These are phyloP conservation scores for Grammothele lineata DNA, from an alignment of 768 basidiomycete species.

Conservation along the genomic window DNA sequence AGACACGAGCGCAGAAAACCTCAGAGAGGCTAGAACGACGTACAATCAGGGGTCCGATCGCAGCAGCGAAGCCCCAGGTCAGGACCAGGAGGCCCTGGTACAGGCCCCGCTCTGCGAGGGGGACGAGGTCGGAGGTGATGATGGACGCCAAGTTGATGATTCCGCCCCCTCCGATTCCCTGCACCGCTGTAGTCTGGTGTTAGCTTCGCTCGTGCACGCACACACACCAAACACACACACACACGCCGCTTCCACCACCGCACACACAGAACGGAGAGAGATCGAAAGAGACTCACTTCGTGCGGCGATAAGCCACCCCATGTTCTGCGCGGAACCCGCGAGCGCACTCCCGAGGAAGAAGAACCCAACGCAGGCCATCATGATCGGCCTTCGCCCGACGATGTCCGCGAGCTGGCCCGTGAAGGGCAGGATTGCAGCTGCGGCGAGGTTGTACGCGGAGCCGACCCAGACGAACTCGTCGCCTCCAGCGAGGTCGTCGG, in stretches of 20 bases:
- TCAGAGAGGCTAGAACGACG: background rate
- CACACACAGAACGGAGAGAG: too few species aligned
- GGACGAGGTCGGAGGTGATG: constrained; percentile 18
- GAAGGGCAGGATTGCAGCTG: constrained; percentile 31
- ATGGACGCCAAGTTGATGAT: constrained; percentile 16
- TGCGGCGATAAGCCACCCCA: constrained; percentile 37
- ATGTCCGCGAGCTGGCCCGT: constrained; percentile 29
- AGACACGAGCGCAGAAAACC: background rate
- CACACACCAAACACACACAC: too few species aligned
- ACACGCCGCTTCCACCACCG: too few species aligned
- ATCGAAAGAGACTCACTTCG: constrained; percentile 18
- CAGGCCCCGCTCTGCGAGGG: constrained; percentile 17
- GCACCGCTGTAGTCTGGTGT: constrained; percentile 6
- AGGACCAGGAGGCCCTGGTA: constrained; percentile 10
- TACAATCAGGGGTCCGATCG: constrained; percentile 11
- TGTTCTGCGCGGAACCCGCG: constrained; percentile 33
- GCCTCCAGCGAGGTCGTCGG: constrained; percentile 13
- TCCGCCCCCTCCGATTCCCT: constrained; percentile 20
- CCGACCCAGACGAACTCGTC: constrained; percentile 20
- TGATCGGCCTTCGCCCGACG: constrained; percentile 30
- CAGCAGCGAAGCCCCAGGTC: constrained; percentile 17
- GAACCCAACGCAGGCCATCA: constrained; percentile 25
- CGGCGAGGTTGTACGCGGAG: constrained; percentile 31
- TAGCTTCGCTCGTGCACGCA: too few species aligned
- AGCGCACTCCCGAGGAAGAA: constrained; percentile 38